phyloP scores from a whole-genome alignment of 306 rosid species.

The Begonia masoniana region DNA sequence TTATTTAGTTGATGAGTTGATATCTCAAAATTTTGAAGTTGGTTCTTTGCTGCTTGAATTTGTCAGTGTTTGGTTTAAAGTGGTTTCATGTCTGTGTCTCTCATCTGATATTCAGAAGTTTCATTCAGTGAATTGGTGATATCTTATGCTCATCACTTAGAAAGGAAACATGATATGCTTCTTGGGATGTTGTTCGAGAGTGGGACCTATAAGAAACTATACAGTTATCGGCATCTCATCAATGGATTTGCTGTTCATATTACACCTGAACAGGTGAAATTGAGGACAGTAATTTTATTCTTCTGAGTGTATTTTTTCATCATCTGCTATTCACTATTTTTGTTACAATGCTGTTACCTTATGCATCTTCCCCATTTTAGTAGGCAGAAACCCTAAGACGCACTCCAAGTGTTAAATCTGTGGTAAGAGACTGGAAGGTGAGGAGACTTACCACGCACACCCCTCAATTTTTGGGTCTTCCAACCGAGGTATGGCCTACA shows the following conservation, averaged over 20 bases:
- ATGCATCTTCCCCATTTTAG: slow-evolving; percentile 37
- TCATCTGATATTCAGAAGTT: slow-evolving; percentile 9
- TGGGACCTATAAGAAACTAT: slow-evolving; percentile 76
- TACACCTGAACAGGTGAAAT: slow-evolving; percentile 86
- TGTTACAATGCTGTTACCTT: slow-evolving; percentile 18
- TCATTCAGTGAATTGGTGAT: slow-evolving; percentile 64
- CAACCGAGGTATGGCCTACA: slow-evolving; percentile 74
- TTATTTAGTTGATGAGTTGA: too few species aligned
- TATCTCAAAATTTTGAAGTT: too few species aligned
- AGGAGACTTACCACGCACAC: slow-evolving; percentile 81
- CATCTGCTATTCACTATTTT: slow-evolving; percentile 5
- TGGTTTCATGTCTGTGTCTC: neutral
- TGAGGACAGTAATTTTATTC: slow-evolving; percentile 9
- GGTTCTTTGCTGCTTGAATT: neutral
- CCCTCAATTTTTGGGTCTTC: slow-evolving; percentile 90
- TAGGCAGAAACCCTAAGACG: slow-evolving; percentile 93
- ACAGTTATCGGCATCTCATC: slow-evolving; percentile 89
- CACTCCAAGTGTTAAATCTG: slow-evolving; percentile 79
- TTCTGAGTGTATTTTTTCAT: too few species aligned
- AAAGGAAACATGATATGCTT: slow-evolving; percentile 81
- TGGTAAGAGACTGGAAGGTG: slow-evolving; percentile 95
- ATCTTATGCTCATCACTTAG: slow-evolving; percentile 85
- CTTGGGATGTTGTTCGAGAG: slow-evolving; percentile 73
- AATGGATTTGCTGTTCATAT: slow-evolving; percentile 95
- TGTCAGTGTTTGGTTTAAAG: neutral